These are phyloP conservation scores for Mycosarcoma maydis DNA, from an alignment of 1,284 basidiomycete species.

Conservation along the genomic window DNA sequence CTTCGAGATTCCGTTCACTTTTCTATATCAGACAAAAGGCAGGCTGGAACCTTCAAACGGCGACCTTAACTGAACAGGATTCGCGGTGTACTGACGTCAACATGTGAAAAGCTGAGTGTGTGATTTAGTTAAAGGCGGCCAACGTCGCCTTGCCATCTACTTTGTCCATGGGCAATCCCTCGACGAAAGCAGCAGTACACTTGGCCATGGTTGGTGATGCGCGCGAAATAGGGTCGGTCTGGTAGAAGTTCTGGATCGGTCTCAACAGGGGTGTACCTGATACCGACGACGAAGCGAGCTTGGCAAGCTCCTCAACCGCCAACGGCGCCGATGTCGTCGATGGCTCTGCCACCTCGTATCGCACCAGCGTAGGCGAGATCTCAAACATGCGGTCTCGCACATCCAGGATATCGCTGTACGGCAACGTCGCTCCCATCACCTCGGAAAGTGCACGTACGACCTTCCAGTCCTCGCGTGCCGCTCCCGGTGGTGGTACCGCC, in stretches of 20 bases:
- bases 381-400: slow-evolving; percentile 97
- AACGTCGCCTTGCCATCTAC: slow-evolving; percentile 44
- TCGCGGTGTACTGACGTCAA: background rate
- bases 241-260: slow-evolving; percentile 93
- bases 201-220: slow-evolving; percentile 68
- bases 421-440: slow-evolving; percentile 79
- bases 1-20: slow-evolving; percentile 11
- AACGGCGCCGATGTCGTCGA: slow-evolving; percentile 71
- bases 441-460: slow-evolving; percentile 96
- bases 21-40: no score
- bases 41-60: no score
- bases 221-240: slow-evolving; percentile 80
- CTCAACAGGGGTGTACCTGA: slow-evolving; percentile 74
- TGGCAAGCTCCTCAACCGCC: slow-evolving; percentile 52
- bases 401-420: slow-evolving; percentile 88
- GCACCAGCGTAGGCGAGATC: slow-evolving; percentile 87
- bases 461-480: slow-evolving; percentile 98
- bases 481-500: slow-evolving; percentile 93
- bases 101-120: no score
- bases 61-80: slow-evolving; percentile 1
- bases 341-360: slow-evolving; percentile 85
- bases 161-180: slow-evolving; percentile 46
- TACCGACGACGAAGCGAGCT: slow-evolving; percentile 38
- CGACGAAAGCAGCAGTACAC: slow-evolving; percentile 52
- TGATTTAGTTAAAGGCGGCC: slow-evolving; percentile 31